Base-by-base conservation (phyloP, 768 basidiomycete genomes). In the Leccinum rimulosum region DNA sequence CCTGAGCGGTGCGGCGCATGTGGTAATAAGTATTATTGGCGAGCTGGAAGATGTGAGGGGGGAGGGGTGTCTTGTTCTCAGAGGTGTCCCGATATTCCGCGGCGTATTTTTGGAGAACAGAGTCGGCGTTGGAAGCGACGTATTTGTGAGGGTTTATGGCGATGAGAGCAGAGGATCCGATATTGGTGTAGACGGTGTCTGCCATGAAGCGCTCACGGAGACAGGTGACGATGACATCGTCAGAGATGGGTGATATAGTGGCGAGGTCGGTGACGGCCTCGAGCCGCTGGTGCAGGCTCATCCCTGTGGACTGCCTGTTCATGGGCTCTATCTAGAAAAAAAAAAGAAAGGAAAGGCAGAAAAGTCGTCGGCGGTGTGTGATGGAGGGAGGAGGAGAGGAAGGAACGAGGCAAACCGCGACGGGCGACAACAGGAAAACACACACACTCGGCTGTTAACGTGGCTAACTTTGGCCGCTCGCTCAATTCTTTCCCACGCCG, bases 131-230 rank as follows among this genome's bases (percentile, higher is more conserved):
- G 56, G 85, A 84, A 17, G 87, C 63, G 47, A 96, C 82, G 65
- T 92, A 94, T 73, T 95, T 95, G 79, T 95, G 91, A 0, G 95
- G 95, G 74, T 98, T 98, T 66, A 98, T 80, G 31, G 90, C 90
- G 61, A 98, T 86, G 64, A 97, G 77, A 8, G 81, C 80, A 30
- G 85, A 85, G 6, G 88, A 77, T 52, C 91, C 88, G 62, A 93
- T 68, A 65, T 66, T 77, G 50, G 93, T 92, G 76, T 94, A 94
- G 65, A 92, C 87, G 64, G 76, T 81, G 77, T 94, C 93, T 3
- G 85, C 76, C 83, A 93, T 87, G 75, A 94, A 94, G 15, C 93
- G 83, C 70, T 94, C 92, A 33, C 93, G 87, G 61, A 95, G 82
- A 66, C 89, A 89, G 61, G 89, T 82, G 59, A 92, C 89, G 71